Base-by-base conservation (phyloP, 2,329 filamentous ascomycete species). In the Lasiodiplodia gonubiensis region DNA sequence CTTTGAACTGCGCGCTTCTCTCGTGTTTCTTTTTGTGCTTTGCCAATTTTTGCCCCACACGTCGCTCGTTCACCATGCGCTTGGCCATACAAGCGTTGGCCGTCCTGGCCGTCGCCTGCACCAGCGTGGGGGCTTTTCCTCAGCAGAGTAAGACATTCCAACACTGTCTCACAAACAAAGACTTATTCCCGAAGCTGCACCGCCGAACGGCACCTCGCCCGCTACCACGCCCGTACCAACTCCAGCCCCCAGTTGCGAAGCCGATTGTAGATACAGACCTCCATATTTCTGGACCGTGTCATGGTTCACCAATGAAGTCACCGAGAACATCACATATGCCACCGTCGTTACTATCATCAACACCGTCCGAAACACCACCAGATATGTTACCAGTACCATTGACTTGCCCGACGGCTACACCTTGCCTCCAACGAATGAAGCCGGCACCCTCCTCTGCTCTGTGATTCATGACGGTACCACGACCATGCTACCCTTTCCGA, bases 341-440 rank as follows among this genome's bases (percentile, higher is more conserved):
- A 64, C 60, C 30, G 60, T 64, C 60, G 14, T 64, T 35, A 64
- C 60, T n/a, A 64, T 64, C 46, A 53, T 64, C 60, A 64, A 64
- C 60, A 64, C 46, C 16, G 27, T 30, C 60, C 23, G 16, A 8
- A 64, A 64, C 27, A 64, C 60, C 4, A 64, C 60, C 10, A 64
- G 60, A 39, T 64, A 64, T 51, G 46, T 51, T 8, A 64, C 60
- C 12, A 52, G 23, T 11, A 64, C 60, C n/a, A 33, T 53, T 23
- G 60, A 51, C n/a, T 12, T 64, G 23, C 60, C 60, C 16, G 23
- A 52, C 3, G 25, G 25, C 30, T 37, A 48, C 16, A 53, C 46
- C 1, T 16, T 64, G 16, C 60, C 60, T 8, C 42, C 60, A 14
- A 64, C 21, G n/a, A 64, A 64, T 12, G 60, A 52, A 6, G 49